Evolutionary conservation across 2,329 filamentous ascomycete genomes (phyloP).

Genomic region (Aspergillus sp.): DNA sequence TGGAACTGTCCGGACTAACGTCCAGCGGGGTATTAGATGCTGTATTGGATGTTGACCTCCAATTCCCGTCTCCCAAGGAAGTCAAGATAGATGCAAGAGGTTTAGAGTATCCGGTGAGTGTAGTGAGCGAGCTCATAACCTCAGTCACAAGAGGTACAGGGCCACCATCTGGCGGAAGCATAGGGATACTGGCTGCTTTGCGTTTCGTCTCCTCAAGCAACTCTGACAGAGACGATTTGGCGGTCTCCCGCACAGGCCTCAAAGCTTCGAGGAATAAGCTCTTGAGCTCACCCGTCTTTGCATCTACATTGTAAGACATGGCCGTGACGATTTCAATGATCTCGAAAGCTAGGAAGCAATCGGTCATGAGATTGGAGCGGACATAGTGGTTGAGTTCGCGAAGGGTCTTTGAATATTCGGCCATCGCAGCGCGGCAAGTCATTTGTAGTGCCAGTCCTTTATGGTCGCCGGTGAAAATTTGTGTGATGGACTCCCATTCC

Average conservation of each 20-base stretch:
- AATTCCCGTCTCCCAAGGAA: constrained; percentile 89
- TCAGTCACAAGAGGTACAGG: constrained; percentile 76
- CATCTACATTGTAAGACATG: constrained; percentile 76
- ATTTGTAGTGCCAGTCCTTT: constrained; percentile 76
- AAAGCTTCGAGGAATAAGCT: constrained; percentile 77
- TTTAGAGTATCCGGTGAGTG: constrained; percentile 80
- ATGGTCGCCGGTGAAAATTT: constrained; percentile 81
- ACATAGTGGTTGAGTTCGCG: constrained; percentile 89
- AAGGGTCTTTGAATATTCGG: constrained; percentile 80
- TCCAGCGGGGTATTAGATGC: constrained; percentile 75
- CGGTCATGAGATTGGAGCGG: constrained; percentile 78
- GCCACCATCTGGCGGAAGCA: constrained; percentile 75
- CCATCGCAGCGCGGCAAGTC: constrained; percentile 74
- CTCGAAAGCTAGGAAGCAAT: constrained; percentile 94
- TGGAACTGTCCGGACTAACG: constrained; percentile 80
- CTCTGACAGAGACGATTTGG: constrained; percentile 79
- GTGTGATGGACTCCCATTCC: constrained; percentile 88
- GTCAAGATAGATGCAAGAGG: constrained; percentile 88
- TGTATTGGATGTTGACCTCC: constrained; percentile 65
- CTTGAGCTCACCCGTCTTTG: constrained; percentile 82
- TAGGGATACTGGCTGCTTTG: constrained; percentile 63
- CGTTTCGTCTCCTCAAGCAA: constrained; percentile 80
- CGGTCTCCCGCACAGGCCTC: constrained; percentile 87
- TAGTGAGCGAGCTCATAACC: constrained; percentile 81
- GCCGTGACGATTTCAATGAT: constrained; percentile 86